Conservation (phyloP, 129 eudicot species). For the Centella asiatica region DNA sequence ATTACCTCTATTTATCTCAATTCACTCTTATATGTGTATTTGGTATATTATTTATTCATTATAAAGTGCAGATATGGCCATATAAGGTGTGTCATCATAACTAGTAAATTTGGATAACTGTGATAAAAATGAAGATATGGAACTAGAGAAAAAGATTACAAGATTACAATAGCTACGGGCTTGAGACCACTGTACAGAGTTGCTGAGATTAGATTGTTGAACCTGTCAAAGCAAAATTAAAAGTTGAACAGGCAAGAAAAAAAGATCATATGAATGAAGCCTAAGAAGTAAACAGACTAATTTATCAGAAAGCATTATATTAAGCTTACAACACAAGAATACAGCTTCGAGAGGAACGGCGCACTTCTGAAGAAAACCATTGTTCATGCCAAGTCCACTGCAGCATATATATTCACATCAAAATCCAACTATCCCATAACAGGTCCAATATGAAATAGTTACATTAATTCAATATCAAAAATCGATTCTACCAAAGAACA, state of each 20-base stretch:
- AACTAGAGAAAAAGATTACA: slow-evolving; percentile 29
- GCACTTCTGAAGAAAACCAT: slow-evolving; percentile 66
- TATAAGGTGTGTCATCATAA: too few species aligned
- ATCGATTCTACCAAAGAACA: too few species aligned
- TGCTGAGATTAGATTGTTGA: slow-evolving; percentile 54
- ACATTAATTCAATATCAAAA: too few species aligned
- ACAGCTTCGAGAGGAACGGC: slow-evolving; percentile 67
- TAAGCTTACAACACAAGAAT: slow-evolving; percentile 61
- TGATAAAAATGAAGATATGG: slow-evolving; percentile 3
- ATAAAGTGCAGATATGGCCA: too few species aligned
- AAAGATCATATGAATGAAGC: neutral
- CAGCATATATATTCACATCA: neutral
- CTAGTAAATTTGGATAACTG: too few species aligned
- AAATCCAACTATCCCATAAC: neutral
- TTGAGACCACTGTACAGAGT: slow-evolving; percentile 80
- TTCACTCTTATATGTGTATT: too few species aligned
- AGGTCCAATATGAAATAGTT: too few species aligned
- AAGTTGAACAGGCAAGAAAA: slow-evolving; percentile 1
- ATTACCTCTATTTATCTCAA: too few species aligned
- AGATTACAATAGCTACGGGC: slow-evolving; percentile 67
- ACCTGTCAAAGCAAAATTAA: slow-evolving; percentile 41
- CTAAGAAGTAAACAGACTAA: neutral
- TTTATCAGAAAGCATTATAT: neutral
- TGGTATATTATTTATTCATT: too few species aligned
- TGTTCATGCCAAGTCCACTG: slow-evolving; percentile 21